Evolutionary conservation across 805 yeast species (phyloP).

Genomic region (Blastobotrys parvus): DNA sequence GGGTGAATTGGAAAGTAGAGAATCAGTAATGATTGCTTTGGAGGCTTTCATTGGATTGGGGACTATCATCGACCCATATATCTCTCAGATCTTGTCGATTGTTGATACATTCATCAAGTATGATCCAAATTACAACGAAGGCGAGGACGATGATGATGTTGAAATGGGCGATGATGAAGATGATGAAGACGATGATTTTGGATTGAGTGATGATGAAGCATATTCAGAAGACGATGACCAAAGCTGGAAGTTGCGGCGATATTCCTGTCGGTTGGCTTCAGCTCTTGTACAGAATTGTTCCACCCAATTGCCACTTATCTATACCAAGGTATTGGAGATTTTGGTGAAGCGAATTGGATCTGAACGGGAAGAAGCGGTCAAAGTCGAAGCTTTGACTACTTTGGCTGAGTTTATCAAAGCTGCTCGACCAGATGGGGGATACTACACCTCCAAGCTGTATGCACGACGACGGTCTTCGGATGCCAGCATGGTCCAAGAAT

Average conservation of each 20-base stretch:
- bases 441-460: constrained; percentile 19
- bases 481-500: constrained; percentile 20
- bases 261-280: constrained; percentile 38
- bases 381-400: constrained; percentile 40
- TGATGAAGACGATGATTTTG: constrained; percentile 33
- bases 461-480: constrained; percentile 18
- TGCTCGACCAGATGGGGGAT: constrained; percentile 36
- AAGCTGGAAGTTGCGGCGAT: constrained; percentile 57
- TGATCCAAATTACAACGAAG: constrained; percentile 38
- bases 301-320: constrained; percentile 24
- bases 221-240: constrained; percentile 40
- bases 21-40: constrained; percentile 38
- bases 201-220: constrained; percentile 24
- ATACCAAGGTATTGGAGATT: constrained; percentile 29
- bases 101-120: constrained; percentile 31
- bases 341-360: constrained; percentile 33
- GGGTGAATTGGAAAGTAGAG: constrained; percentile 43
- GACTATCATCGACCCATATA: constrained; percentile 24
- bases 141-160: constrained; percentile 17
- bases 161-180: constrained; percentile 29
- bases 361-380: constrained; percentile 38
- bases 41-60: constrained; percentile 36
- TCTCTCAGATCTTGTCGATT: constrained; percentile 25
- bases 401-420: constrained; percentile 33
- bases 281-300: constrained; percentile 35